Evolutionary conservation across 352 stramenopile genomes (phyloP), one percentile per base, ranked within the genome.

Genomic region (Phytophthora fragariaefolia): DNA sequence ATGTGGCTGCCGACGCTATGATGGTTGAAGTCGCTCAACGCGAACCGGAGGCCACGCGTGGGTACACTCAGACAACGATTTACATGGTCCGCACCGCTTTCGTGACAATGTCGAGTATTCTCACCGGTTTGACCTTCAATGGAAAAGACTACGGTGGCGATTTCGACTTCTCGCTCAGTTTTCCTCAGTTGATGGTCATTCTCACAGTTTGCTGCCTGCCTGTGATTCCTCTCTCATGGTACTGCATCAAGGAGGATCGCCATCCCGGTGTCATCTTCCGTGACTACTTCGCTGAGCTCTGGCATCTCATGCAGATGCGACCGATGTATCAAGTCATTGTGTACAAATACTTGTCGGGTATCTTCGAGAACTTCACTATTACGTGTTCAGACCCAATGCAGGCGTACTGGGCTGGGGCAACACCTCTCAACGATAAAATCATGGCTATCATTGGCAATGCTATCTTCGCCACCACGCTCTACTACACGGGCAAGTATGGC

Each of bases 171-270:
- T 80, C 71, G 42, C 58, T 85, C 12, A 67, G 62, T n/a, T 82
- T 82, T 62, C 67, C 73, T 10, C 50, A 70, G 54, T 43, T 84
- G 2, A 82, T 85, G 76, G 45, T 83, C 1, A 80, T 82, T 42
- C 58, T 80, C 5, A 71, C 66, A 5, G 51, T 80, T 24, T 80
- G 47, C 49, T 66, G 64, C 17, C 53, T 73, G 4, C 71, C 73
- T 1, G 58, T 85, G 20, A 73, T 85, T 20, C 71, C 75, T 13
- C 58, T 79, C 45, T 80, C 72, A 9, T 83, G 73, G 71, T 81
- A 76, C 71, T 80, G 69, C 48, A 80, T 85, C 50, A 54, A 59
- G 32, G 77, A 85, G 38, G 77, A 80, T 40, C 79, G 79, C 57
- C 62, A 64, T 28, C 56, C 67, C 3, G 66, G 61, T 10, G 63